These are phyloP conservation scores for Syzygium aqueum DNA, from an alignment of 345 rosid species.

Conservation along the genomic window DNA sequence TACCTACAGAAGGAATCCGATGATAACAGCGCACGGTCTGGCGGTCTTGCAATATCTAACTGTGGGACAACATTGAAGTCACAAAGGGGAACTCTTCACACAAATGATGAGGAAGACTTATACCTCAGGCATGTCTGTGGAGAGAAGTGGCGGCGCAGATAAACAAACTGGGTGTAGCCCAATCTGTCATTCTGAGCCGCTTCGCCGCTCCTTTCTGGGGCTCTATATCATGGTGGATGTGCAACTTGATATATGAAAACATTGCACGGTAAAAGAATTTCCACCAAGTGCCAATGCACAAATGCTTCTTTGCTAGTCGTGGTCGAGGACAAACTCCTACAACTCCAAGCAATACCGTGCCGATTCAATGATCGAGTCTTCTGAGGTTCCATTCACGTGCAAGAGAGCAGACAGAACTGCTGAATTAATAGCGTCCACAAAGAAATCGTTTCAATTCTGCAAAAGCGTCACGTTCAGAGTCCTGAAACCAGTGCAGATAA, in stretches of 20 bases:
- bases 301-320: not conserved
- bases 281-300: not conserved
- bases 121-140: not conserved
- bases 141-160: not conserved
- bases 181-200: not conserved
- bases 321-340: not conserved
- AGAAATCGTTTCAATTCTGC: not conserved
- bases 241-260: not conserved
- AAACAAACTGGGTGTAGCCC: not conserved
- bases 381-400: not conserved
- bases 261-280: not conserved
- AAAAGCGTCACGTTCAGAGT: not conserved
- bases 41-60: not conserved
- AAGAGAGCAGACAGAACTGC: not conserved
- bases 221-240: not conserved
- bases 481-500: not conserved
- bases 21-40: not conserved
- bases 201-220: not conserved
- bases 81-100: not conserved
- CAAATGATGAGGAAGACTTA: not conserved
- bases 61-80: not conserved
- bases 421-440: not conserved
- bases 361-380: not conserved
- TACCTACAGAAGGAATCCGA: not conserved
- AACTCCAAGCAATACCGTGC: not conserved